A percentile compares a stretch with the other conserved stretches of the same genome.
Conservation (phyloP, 1,139 yeast species). For the Taiozyma sp. region DNA sequence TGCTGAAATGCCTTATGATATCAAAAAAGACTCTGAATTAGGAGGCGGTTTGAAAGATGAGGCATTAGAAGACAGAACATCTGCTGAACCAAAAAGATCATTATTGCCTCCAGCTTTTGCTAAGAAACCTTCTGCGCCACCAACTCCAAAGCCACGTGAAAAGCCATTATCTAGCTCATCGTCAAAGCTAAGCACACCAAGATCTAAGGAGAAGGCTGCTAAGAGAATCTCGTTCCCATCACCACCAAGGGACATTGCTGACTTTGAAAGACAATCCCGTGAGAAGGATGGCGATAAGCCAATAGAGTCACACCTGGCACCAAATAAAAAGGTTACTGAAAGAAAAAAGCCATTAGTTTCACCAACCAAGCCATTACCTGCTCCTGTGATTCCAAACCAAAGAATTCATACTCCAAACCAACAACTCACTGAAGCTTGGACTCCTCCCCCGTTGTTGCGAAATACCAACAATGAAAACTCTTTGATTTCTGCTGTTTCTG, state of each 20-base stretch:
- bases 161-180: conserved; percentile 5
- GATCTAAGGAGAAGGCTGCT: not conserved
- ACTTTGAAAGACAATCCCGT: conserved; percentile 11
- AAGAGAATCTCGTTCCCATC: conserved; percentile 19
- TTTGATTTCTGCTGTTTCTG: conserved; percentile 9
- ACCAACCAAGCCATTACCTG: conserved; percentile 14
- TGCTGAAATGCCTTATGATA: conserved; percentile 13
- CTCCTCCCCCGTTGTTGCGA: conserved; percentile 19
- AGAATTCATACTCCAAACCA: conserved; percentile 19
- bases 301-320: not conserved
- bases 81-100: not conserved
- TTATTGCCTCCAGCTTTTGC: not conserved
- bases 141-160: conserved; percentile 1
- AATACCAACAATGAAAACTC: conserved; percentile 16
- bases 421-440: conserved; percentile 8
- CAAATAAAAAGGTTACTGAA: conserved; percentile 1
- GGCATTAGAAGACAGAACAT: not conserved
- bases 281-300: conserved; percentile 1
- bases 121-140: not conserved
- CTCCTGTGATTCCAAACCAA: conserved; percentile 16
- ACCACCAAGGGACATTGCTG: conserved; percentile 15
- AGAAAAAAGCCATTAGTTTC: not conserved
- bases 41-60: conserved; percentile 11
- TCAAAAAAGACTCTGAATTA: conserved; percentile 13
- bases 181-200: conserved; percentile 10